Base-by-base conservation (phyloP, 139 green algal species). In the Yamagishiella unicocca region DNA sequence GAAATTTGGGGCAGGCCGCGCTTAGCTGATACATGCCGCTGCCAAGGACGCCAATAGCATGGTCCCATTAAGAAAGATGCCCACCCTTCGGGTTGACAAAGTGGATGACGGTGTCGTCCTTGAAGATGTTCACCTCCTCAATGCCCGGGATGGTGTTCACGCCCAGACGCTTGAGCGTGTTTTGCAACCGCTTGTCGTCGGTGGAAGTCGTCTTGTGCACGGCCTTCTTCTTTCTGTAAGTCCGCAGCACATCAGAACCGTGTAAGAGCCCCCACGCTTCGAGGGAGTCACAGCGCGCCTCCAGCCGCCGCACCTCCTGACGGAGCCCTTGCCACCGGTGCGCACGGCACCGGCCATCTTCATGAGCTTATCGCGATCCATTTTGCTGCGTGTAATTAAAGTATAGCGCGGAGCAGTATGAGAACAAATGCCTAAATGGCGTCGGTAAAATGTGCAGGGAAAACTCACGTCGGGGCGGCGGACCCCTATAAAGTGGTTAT, bases 61-160 rank as follows among this genome's bases (percentile, higher is more conserved):
- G n/a, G 8, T 12, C 64, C 12, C 33, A 53, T 76, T 12, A 50
- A 45, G 17, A 12, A 50, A 0, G 1, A 53, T 53, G 21, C 3
- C 43, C 72, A 96, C 95, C 94, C 93, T 99, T 99, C 61, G 98
- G 98, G 92, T 99, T 99, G 42, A 92, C 89, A 92, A 99, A 99
- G 90, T 98, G 95, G 54, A 99, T 95, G 75, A 99, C 96, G 50
- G 85, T 96, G 81, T 97, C 93, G 71, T 94, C 94, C 91, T 98
- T 95, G 92, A 99, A 98, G 83, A 99, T 97, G 93, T 99, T 98
- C 31, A 99, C 98, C 92, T 99, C 98, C 93, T 99, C 98, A 79
- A 99, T 99, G 84, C 97, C 98, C 37, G 97, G 97, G 83, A 99
- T 99, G 82, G 96, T 98, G 93, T 99, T 99, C 72, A 99, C 97